phyloP scores from a whole-genome alignment of 2,329 filamentous ascomycete genomes.

The Cladophialophora chaetospira region DNA sequence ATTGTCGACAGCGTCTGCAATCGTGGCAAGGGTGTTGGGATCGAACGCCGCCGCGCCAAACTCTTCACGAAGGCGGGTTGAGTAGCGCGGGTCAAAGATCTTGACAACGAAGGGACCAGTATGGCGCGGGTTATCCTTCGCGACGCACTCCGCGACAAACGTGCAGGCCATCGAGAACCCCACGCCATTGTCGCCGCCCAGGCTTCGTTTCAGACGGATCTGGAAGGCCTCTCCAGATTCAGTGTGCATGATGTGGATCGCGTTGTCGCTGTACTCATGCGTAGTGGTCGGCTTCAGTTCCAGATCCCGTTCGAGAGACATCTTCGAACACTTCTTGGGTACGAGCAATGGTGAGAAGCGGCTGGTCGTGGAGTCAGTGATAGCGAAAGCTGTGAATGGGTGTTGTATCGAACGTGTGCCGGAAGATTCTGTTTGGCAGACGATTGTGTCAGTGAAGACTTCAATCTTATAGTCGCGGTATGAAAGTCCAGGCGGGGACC shows the following conservation, averaged over 20 bases:
- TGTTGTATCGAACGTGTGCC: too few species aligned
- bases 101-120: neutral
- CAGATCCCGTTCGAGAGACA: neutral
- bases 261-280: neutral
- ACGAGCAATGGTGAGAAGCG: neutral
- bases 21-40: too few species aligned
- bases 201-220: neutral
- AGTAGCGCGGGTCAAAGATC: neutral
- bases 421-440: neutral
- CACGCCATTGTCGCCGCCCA: neutral
- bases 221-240: neutral
- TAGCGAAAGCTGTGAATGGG: neutral
- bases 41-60: too few species aligned
- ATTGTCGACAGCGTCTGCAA: too few species aligned
- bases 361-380: neutral
- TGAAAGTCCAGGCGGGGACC: neutral
- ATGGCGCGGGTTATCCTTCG: neutral
- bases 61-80: neutral
- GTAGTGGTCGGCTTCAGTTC: neutral
- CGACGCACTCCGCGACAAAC: conserved; percentile 1
- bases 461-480: neutral
- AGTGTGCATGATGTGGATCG: neutral
- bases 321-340: neutral
- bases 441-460: neutral
- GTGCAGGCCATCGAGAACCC: neutral